Percentiles rank a stretch among this genome's conserved stretches.
Conservation (phyloP, 805 yeast species). For the Candida rishiriensis region DNA sequence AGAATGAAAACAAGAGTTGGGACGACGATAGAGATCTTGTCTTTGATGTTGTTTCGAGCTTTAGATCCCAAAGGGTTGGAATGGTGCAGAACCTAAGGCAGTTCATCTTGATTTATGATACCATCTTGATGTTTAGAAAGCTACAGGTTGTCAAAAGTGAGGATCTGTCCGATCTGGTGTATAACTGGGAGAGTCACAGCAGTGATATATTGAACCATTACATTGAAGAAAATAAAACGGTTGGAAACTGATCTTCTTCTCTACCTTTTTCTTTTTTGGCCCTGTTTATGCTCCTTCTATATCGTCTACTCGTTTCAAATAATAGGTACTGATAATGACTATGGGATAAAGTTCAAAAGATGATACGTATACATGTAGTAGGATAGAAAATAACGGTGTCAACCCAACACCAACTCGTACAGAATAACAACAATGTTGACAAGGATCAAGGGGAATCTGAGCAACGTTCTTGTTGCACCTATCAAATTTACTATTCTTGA, state of each 20-base stretch:
- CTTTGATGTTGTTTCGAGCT: constrained; percentile 40
- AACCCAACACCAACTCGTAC: constrained; percentile 52
- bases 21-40: constrained; percentile 35
- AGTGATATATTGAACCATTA: constrained; percentile 12
- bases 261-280: constrained; percentile 4
- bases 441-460: constrained; percentile 52
- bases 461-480: constrained; percentile 53
- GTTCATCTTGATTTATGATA: constrained; percentile 47
- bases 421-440: constrained; percentile 46
- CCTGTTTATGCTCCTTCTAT: constrained; percentile 1
- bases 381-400: too few species aligned
- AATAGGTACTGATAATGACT: too few species aligned
- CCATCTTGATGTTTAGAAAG: constrained; percentile 26
- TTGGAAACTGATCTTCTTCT: constrained; percentile 5
- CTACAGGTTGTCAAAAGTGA: constrained; percentile 9
- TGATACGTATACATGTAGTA: too few species aligned
- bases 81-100: constrained; percentile 59
- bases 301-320: too few species aligned
- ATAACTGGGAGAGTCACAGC: constrained; percentile 10
- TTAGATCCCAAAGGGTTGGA: constrained; percentile 48
- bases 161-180: constrained; percentile 5
- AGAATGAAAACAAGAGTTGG: constrained; percentile 4
- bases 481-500: constrained; percentile 47
- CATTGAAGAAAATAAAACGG: constrained; percentile 7
- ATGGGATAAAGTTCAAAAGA: too few species aligned